Evolutionary conservation across 352 stramenopile species (phyloP), one percentile per base, ranked within the genome.

Genomic region (Achlya hypogyna): DNA sequence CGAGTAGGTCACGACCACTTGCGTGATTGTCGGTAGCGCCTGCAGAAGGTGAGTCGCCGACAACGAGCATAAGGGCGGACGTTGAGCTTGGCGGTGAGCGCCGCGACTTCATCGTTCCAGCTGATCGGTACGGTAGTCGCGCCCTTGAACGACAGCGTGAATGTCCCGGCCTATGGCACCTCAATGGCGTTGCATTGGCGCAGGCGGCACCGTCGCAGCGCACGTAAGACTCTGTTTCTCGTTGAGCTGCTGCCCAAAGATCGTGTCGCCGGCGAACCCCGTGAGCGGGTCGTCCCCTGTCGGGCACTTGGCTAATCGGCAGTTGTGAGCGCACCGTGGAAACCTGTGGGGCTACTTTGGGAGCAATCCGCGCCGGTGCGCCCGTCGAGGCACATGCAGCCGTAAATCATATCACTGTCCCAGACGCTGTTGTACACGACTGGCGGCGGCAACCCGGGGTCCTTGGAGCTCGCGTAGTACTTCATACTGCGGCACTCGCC

Each of bases 331-430:
- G 23, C 18, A 62, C 29, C n/a, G 20, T 51, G 12, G 25, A 32
- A 29, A 16, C 22, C 29, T 27, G 22, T 14, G 68, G 77, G 51
- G 22, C 22, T 70, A 87, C 84, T 79, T 49, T 83, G 72, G 47
- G 81, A 91, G 71, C 91, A 98, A 72, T 96, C 88, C 23, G 89
- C 91, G 40, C 89, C 85, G 20, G 75, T 76, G 62, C 82, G 97
- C 38, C 81, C 86, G 28, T 80, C 70, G 68, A 96, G 76, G 74
- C 90, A 97, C 31, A 93, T 73, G 71, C 90, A 97, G 59, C 90
- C 90, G 63, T 92, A 87, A 22, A 96, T 81, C 75, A 89, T 93
- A 40, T 94, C 78, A 31, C 76, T 82, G 75, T 97, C 90, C 90
- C 90, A 97, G 53, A 78, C 74, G 23, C 64, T 31, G 14, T 79